Conservation (phyloP, 1,284 basidiomycete species). For the Ustilago nuda region DNA sequence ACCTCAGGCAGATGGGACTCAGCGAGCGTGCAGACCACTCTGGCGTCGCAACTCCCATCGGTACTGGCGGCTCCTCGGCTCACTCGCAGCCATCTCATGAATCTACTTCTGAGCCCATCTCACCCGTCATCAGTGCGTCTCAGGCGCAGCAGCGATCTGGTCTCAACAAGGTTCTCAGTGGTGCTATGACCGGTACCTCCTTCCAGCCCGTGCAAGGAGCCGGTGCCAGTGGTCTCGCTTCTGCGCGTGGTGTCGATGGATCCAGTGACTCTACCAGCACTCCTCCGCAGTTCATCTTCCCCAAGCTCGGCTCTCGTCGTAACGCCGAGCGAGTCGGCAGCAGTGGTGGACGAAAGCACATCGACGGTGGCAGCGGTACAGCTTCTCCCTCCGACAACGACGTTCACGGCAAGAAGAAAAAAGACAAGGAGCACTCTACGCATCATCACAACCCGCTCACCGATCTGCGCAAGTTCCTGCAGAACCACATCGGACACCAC, state of each 20-base stretch:
- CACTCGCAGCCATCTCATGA: conserved; percentile 14
- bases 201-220: conserved; percentile 50
- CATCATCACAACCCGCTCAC: conserved; percentile 59
- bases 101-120: conserved; percentile 19
- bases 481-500: conserved; percentile 66
- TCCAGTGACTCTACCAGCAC: conserved; percentile 38
- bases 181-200: conserved; percentile 40
- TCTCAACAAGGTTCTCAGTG: conserved; percentile 51
- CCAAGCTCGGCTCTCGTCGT: conserved; percentile 61
- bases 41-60: conserved; percentile 48
- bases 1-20: conserved; percentile 44
- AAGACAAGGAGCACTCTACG: conserved; percentile 41
- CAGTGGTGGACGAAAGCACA: conserved; percentile 28
- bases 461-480: conserved; percentile 61
- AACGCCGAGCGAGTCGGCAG: conserved; percentile 28
- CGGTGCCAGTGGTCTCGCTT: conserved; percentile 57
- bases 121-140: conserved; percentile 21
- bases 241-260: conserved; percentile 53
- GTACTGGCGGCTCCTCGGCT: conserved; percentile 43
- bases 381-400: conserved; percentile 46
- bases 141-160: conserved; percentile 25
- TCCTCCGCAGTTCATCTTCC: conserved; percentile 65
- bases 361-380: conserved; percentile 33
- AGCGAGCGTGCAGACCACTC: conserved; percentile 45
- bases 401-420: conserved; percentile 53